Base-by-base conservation (phyloP, 73 alveolate species). In the Uronychia binucleata region DNA sequence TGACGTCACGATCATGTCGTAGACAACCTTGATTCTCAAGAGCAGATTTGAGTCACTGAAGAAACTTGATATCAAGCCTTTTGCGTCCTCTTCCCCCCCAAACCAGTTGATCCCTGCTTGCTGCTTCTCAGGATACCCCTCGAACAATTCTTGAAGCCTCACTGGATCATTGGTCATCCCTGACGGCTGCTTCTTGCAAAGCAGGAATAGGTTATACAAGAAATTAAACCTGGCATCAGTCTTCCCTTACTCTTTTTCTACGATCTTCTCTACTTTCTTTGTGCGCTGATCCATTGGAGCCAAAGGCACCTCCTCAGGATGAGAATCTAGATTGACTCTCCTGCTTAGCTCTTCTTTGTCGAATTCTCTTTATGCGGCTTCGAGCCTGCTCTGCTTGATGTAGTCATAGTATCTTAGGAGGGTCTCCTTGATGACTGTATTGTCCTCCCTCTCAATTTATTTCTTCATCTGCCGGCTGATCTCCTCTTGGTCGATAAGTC, bases 81-180 rank as follows among this genome's bases (percentile, higher is more conserved):
- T 14, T n/a, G 76, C 88, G 8, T 59, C 81, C 33, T 27, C 34
- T 8, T 79, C 95, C 46, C 83, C 77, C 19, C 77, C 80, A n/a
- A 0, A 29, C 74, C 59, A 60, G 26, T 28, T 30, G 33, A 87
- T 46, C 33, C 86, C 85, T 0, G 13, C 25, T 31, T 74, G 30
- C 1, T 58, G 58, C 78, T 87, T 79, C 1, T 87, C 81, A 25
- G 30, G 76, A 27, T 30, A 28, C 13, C 75, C 35, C 30, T 58
- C 74, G 74, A 35, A 90, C 19, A 46, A 29, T 14, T 57, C 59
- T n/a, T 33, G 59, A 26, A 90, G 81, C 59, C 31, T 26, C 5
- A 60, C 59, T 0, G 93, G 87, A 75, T 90, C 95, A 58, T 90
- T 90, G 1, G 95, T 85, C 27, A 85, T 33, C 28, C 78, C 84